Percentiles rank a stretch among this genome's conserved stretches.
phyloP scores from a whole-genome alignment of 352 stramenopile species.

The Phytophthora ohioensis region DNA sequence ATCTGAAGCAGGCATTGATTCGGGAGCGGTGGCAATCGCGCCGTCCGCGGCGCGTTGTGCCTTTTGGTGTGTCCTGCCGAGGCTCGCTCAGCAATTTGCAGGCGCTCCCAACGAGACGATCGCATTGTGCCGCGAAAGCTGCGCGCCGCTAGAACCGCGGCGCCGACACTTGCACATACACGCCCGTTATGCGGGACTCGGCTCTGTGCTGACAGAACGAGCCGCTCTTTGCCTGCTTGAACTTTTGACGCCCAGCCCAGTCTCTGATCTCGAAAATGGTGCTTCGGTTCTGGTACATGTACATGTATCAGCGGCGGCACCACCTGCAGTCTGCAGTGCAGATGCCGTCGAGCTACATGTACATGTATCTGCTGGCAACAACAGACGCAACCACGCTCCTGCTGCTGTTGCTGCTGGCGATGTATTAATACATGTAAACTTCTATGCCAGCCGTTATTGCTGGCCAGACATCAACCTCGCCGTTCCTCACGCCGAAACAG shows the following conservation, averaged over 20 bases:
- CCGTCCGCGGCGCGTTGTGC: too few species aligned
- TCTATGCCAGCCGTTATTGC: not conserved
- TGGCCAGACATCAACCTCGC: not conserved
- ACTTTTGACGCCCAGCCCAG: slow-evolving; percentile 21
- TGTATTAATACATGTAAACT: slow-evolving; percentile 11
- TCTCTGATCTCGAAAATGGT: slow-evolving; percentile 30
- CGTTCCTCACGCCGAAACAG: slow-evolving; percentile 7
- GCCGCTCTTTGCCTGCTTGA: slow-evolving; percentile 32
- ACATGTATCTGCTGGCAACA: not conserved
- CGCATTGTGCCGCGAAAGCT: slow-evolving; percentile 12
- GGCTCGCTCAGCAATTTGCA: too few species aligned
- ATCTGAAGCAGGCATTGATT: slow-evolving; percentile 27
- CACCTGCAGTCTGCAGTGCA: not conserved
- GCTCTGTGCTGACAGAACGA: slow-evolving; percentile 28
- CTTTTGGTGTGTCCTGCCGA: too few species aligned
- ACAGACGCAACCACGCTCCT: not conserved
- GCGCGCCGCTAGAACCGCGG: not conserved
- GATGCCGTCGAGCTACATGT: not conserved
- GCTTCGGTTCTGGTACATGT: slow-evolving; percentile 11
- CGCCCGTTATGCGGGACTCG: slow-evolving; percentile 17
- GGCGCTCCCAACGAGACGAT: slow-evolving; percentile 7
- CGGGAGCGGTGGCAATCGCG: not conserved
- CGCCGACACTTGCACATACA: slow-evolving; percentile 6
- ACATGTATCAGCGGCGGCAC: slow-evolving; percentile 15
- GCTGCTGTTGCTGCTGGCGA: not conserved